These are phyloP conservation scores for Phytophthora megakarya DNA, from an alignment of 352 stramenopile genomes.

Conservation along the genomic window DNA sequence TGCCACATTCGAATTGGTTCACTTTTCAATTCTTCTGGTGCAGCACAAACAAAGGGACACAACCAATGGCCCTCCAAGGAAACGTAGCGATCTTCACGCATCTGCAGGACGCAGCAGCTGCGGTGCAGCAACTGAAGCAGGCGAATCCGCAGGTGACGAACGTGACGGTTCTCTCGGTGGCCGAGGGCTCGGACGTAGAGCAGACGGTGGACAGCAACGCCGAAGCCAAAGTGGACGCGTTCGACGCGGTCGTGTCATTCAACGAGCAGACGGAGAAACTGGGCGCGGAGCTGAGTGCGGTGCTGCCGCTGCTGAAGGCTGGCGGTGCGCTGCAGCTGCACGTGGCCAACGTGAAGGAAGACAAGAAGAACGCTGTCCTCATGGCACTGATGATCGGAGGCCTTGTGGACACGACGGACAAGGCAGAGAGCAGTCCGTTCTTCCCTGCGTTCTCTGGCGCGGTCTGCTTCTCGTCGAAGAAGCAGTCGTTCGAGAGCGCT, in stretches of 20 bases:
- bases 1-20: slow-evolving; percentile 19
- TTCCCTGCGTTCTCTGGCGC: slow-evolving; percentile 50
- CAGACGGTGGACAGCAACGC: slow-evolving; percentile 45
- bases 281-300: slow-evolving; percentile 41
- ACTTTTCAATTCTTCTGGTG: slow-evolving; percentile 36
- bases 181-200: slow-evolving; percentile 43
- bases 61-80: slow-evolving; percentile 48
- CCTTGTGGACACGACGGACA: slow-evolving; percentile 62
- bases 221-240: slow-evolving; percentile 33
- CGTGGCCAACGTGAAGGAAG: slow-evolving; percentile 52
- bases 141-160: slow-evolving; percentile 43
- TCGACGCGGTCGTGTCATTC: slow-evolving; percentile 63
- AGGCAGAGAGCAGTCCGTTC: slow-evolving; percentile 40
- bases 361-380: slow-evolving; percentile 73
- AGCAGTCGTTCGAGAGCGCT: slow-evolving; percentile 61
- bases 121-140: slow-evolving; percentile 56
- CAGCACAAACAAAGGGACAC: slow-evolving; percentile 11
- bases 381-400: slow-evolving; percentile 85
- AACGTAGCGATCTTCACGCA: slow-evolving; percentile 64
- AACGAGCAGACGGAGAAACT: slow-evolving; percentile 58
- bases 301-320: slow-evolving; percentile 59
- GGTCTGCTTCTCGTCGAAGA: slow-evolving; percentile 63
- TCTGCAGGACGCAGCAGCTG: slow-evolving; percentile 38
- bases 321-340: slow-evolving; percentile 62
- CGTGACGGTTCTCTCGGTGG: slow-evolving; percentile 52